These are phyloP conservation scores for Pseudonitzschia pungens DNA, from an alignment of 108 stramenopile species.

Conservation along the genomic window DNA sequence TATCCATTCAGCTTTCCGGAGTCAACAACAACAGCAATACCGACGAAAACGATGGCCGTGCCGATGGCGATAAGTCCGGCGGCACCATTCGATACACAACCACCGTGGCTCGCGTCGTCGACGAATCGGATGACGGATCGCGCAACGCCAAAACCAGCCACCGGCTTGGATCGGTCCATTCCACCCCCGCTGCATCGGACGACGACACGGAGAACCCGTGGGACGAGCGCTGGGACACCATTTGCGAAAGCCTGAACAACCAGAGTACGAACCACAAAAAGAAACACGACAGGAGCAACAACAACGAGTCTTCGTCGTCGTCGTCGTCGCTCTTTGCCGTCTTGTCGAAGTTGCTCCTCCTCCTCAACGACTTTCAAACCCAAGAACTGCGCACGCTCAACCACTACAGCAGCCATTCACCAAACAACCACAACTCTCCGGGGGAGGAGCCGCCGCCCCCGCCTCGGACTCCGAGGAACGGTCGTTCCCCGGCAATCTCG, in stretches of 20 bases:
- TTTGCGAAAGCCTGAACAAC: neutral
- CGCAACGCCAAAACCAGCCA: neutral
- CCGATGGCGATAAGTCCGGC: neutral
- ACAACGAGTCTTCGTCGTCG: neutral
- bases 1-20: too few species aligned
- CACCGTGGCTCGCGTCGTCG: neutral
- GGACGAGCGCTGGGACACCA: neutral
- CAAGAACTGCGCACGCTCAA: neutral
- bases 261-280: too few species aligned
- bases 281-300: neutral
- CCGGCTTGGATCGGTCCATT: neutral
- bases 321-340: slow-evolving; percentile 9
- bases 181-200: neutral
- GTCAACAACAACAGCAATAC: neutral
- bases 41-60: neutral
- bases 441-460: neutral
- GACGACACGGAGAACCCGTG: neutral
- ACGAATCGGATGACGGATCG: neutral
- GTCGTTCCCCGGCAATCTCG: neutral
- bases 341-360: neutral
- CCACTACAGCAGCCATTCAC: too few species aligned
- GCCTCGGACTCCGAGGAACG: neutral
- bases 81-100: neutral
- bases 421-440: too few species aligned
- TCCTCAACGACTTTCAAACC: slow-evolving; percentile 5